Base-by-base conservation (phyloP, 192 early-diverging fungal species). In the Coemansia reversa region DNA sequence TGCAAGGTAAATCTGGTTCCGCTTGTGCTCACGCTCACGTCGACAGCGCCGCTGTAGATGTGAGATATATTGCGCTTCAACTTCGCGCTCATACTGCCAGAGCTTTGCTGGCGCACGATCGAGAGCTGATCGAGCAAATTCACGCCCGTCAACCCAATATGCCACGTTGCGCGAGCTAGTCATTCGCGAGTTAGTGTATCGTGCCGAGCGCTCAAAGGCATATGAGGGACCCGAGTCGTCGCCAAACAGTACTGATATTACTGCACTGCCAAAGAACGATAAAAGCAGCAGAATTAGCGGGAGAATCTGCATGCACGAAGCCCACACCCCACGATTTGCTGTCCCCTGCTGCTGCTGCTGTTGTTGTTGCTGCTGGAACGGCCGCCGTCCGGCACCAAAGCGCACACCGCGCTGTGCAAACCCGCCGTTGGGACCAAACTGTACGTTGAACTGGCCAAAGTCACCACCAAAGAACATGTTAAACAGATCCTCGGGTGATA, bases 401-500 rank as follows among this genome's bases (percentile, higher is more conserved):
- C 63, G 63, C 52, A 61, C 54, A 1, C 66, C 66, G 39, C 58
- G 48, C 35, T 58, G 57, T 54, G 52, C 30, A 47, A 51, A 56
- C 23, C 60, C 22, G 29, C 56, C 66, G 12, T 67, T 73, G 25
- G 60, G 71, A 2, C 71, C 71, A 49, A 73, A 82, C 32, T 71
- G 66, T n/a, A 70, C 82, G 20, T 66, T 69, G 48, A 80, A 84
- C 59, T 71, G 79, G 14, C 87, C 83, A 49, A 85, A 79, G 8
- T 75, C 73, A 51, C 88, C 87, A 2, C 91, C 90, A 75, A 98
- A 95, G 65, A 98, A 98, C 91, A 94, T 94, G 68, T 94, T 93
- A 75, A 98, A 95, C 22, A 98, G 67, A 33, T 98, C 96, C 71
- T 98, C 96, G 8, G 96, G 94, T 19, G 86, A 87, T 23, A 96